Base-by-base conservation (phyloP, 495 filamentous ascomycete genomes). In the Penicillium cinerascens region DNA sequence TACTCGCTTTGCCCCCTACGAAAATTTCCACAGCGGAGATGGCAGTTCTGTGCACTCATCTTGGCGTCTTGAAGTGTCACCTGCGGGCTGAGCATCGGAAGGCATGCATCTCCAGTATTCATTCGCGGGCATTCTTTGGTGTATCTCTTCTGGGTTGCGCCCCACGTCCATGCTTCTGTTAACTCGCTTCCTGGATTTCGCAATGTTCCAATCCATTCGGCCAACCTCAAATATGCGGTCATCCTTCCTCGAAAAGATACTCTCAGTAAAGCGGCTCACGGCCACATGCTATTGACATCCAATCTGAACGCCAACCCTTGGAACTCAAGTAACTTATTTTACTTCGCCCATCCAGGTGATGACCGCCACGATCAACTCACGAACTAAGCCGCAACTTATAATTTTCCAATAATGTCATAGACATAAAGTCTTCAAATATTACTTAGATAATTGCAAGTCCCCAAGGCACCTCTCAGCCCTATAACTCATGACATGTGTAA, bases 401-500 rank as follows among this genome's bases (percentile, higher is more conserved):
- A 33, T 13, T 4, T 33, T 13, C 3, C 3, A 33, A 33, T 33
- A 11, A 33, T 10, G 29, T 13, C 4, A 33, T 13, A 10, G 11
- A 13, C 29, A 13, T 33, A 33, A 20, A 39, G 18, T 40, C 15
- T 37, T 18, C 16, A 52, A 15, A 43, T 11, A 53, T 16, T 0
- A 9, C 51, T 46, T 37, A 3, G 36, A 29, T 15, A 1, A 36
- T 18, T 35, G 13, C 27, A 37, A 6, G 11, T 5, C 6, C 13
- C 23, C 4, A 1, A 5, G 25, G 26, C 41, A 49, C 22, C 18
- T n/a, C n/a, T n/a, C n/a, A n/a, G 7, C 6, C 25, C 39, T 57
- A 64, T 2, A 72, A 42, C 33, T 65, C 68, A 62, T 72, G 65
- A 37, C 59, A 60, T 11, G 69, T 71, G 56, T 73, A 75, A 33